Evolutionary conservation across 345 rosid species (phyloP).

Genomic region (Camelina neglecta): DNA sequence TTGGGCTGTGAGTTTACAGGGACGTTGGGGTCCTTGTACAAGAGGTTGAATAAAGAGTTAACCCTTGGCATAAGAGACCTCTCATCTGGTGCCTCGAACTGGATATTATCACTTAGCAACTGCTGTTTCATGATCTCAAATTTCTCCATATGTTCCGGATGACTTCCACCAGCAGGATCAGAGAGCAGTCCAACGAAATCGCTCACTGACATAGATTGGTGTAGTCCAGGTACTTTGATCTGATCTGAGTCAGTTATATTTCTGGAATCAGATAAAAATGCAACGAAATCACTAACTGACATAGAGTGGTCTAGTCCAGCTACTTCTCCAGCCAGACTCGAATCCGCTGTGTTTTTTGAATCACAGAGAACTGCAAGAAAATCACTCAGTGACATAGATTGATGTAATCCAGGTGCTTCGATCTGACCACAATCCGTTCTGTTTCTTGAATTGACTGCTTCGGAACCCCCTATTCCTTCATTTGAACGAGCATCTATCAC

Average conservation of each 20-base stretch:
- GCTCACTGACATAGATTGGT: slow-evolving; percentile 84
- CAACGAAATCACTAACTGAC: slow-evolving; percentile 83
- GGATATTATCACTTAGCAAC: slow-evolving; percentile 76
- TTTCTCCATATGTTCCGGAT: slow-evolving; percentile 56
- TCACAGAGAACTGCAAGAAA: slow-evolving; percentile 76
- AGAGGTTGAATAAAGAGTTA: slow-evolving; percentile 90
- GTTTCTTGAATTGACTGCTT: slow-evolving; percentile 66
- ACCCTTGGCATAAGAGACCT: slow-evolving; percentile 96
- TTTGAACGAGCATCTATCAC: slow-evolving; percentile 66
- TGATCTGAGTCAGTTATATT: slow-evolving; percentile 69
- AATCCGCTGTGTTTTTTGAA: slow-evolving; percentile 56
- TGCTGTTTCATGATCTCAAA: slow-evolving; percentile 85
- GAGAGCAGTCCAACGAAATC: slow-evolving; percentile 84
- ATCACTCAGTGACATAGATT: slow-evolving; percentile 90
- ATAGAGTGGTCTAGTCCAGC: slow-evolving; percentile 81
- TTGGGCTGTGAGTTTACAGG: slow-evolving; percentile 59
- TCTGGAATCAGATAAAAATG: slow-evolving; percentile 52
- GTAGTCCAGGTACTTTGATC: slow-evolving; percentile 86
- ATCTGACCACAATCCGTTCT: slow-evolving; percentile 55
- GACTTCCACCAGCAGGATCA: slow-evolving; percentile 66
- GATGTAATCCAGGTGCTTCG: slow-evolving; percentile 76
- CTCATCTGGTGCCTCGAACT: slow-evolving; percentile 79
- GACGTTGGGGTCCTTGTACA: slow-evolving; percentile 71
- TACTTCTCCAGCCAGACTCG: slow-evolving; percentile 73
- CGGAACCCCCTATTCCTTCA: slow-evolving; percentile 63